A percentile compares a stretch with the other conserved stretches of the same genome.
These are phyloP conservation scores for Penicillium maclennaniae DNA, from an alignment of 495 filamentous ascomycete species.

Conservation along the genomic window DNA sequence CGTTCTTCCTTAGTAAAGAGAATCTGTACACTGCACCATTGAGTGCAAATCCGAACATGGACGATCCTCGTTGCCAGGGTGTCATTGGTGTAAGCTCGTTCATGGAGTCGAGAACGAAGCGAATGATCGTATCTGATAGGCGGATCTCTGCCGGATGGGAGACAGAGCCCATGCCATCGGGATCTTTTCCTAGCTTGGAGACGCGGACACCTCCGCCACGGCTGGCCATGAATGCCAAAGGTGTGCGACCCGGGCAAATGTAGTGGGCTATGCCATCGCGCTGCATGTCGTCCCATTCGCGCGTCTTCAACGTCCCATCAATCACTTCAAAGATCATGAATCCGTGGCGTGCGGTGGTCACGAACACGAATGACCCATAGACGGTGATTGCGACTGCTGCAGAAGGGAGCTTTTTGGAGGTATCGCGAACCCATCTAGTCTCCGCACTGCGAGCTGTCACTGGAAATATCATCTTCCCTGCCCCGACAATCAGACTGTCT, in stretches of 20 bases:
- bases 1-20: constrained; percentile 47
- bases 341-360: constrained; percentile 43
- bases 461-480: constrained; percentile 36
- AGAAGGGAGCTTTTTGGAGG: constrained; percentile 35
- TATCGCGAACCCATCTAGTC: constrained; percentile 28
- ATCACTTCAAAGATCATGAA: constrained; percentile 36
- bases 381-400: constrained; percentile 42
- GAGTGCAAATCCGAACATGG: constrained; percentile 56
- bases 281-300: constrained; percentile 29
- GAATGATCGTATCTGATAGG: neutral
- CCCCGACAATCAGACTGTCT: constrained; percentile 37
- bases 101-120: constrained; percentile 2
- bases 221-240: constrained; percentile 13
- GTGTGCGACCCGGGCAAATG: constrained; percentile 23
- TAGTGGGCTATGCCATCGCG: constrained; percentile 40
- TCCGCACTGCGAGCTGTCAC: constrained; percentile 31
- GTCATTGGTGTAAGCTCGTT: neutral
- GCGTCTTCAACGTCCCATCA: constrained; percentile 28
- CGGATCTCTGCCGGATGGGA: constrained; percentile 1
- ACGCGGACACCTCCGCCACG: constrained; percentile 36
- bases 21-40: constrained; percentile 65
- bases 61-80: constrained; percentile 2
- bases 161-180: neutral
- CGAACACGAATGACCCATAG: constrained; percentile 34
- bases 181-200: constrained; percentile 10